These are phyloP conservation scores for Chiua sp. DNA, from an alignment of 1,284 basidiomycete species.

Conservation along the genomic window DNA sequence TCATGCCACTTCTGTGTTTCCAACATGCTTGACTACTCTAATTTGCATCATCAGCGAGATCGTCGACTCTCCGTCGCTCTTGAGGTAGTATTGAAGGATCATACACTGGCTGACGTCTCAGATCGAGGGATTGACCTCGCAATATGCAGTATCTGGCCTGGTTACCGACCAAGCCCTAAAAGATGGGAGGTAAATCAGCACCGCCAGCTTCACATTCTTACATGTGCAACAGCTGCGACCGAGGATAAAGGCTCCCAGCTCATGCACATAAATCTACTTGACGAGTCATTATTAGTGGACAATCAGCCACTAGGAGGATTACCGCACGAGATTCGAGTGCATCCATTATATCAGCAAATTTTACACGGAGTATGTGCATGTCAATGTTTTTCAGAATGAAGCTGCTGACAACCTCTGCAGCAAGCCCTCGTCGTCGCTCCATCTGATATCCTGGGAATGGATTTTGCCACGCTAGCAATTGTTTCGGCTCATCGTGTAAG, in stretches of 20 bases:
- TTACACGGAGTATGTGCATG: slow-evolving; percentile 17
- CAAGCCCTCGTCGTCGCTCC: slow-evolving; percentile 44
- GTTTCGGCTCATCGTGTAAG: slow-evolving; percentile 32
- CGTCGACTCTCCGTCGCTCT: slow-evolving; percentile 36
- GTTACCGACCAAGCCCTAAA: background rate
- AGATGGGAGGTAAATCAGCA: background rate
- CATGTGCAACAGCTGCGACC: background rate
- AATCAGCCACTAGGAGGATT: slow-evolving; percentile 44
- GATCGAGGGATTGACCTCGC: slow-evolving; percentile 40
- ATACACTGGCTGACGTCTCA: slow-evolving; percentile 5
- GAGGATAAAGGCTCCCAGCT: background rate
- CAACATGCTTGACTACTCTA: slow-evolving; percentile 1
- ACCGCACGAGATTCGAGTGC: slow-evolving; percentile 32
- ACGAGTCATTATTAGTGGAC: slow-evolving; percentile 15
- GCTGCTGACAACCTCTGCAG: slow-evolving; percentile 25
- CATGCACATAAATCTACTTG: background rate
- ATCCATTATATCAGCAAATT: slow-evolving; percentile 38
- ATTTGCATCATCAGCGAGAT: slow-evolving; percentile 30
- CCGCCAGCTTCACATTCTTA: no score
- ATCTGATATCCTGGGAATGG: slow-evolving; percentile 39
- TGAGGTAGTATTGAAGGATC: slow-evolving; percentile 20
- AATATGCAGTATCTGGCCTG: slow-evolving; percentile 41
- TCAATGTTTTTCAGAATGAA: background rate
- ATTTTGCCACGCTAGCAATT: slow-evolving; percentile 37
- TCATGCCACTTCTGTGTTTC: background rate